These are phyloP conservation scores for Phycomyces nitens DNA, from an alignment of 192 early-diverging fungal genomes.

Conservation along the genomic window DNA sequence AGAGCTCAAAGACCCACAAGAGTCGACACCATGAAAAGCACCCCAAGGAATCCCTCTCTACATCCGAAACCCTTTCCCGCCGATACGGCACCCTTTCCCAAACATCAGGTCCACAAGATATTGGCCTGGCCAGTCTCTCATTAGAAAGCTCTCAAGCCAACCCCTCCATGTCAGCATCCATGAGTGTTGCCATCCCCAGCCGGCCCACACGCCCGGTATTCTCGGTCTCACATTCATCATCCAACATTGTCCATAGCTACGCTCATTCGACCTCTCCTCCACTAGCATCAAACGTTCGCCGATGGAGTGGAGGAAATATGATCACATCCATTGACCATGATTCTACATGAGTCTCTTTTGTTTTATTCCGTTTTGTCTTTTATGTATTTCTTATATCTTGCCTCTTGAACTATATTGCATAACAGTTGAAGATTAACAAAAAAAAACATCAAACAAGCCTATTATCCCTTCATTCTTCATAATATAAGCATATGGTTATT, in stretches of 20 bases:
- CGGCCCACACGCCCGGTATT: slow-evolving; percentile 1
- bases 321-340: too few relatives aligned
- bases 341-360: too few relatives aligned
- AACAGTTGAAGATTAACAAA: too few relatives aligned
- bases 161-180: neutral
- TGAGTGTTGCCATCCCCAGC: neutral
- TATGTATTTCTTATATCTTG: too few relatives aligned
- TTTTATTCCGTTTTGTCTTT: too few relatives aligned
- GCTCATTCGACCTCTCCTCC: neutral
- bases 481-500: too few relatives aligned
- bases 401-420: too few relatives aligned
- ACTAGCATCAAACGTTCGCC: too few relatives aligned
- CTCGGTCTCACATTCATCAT: slow-evolving; percentile 5
- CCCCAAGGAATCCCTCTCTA: neutral
- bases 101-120: neutral
- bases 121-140: neutral
- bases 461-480: too few relatives aligned
- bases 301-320: too few relatives aligned
- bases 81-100: slow-evolving; percentile 4
- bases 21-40: neutral
- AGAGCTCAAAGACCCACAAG: slow-evolving; percentile 7
- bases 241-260: slow-evolving; percentile 21
- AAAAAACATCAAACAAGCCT: too few relatives aligned
- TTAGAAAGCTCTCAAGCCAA: neutral
- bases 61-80: neutral